A percentile compares a stretch with the other conserved stretches of the same genome.
Conservation (phyloP, 1,139 yeast genomes). For the Sugiyamaella japonica region DNA sequence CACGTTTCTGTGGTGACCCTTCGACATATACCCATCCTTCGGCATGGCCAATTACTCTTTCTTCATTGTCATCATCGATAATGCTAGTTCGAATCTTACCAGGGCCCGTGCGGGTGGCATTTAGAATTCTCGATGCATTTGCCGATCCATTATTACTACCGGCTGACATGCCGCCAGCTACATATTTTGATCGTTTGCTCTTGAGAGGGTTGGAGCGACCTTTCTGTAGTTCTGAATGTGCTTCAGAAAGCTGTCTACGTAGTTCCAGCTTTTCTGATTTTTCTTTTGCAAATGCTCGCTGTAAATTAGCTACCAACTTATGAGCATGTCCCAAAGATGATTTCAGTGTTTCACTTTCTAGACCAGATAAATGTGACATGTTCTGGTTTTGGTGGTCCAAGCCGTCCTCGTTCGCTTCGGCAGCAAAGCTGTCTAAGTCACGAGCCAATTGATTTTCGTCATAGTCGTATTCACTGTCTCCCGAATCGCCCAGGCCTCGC, state of each 20-base stretch:
- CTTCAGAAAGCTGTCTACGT: conserved; percentile 32
- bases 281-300: conserved; percentile 37
- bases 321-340: conserved; percentile 69
- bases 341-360: conserved; percentile 67
- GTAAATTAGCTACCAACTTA: conserved; percentile 39
- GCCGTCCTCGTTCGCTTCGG: conserved; percentile 4
- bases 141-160: conserved; percentile 15
- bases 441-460: conserved; percentile 28
- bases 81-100: conserved; percentile 17
- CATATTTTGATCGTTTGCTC: conserved; percentile 26
- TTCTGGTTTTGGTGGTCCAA: conserved; percentile 1
- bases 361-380: conserved; percentile 42
- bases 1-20: background rate
- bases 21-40: conserved; percentile 33
- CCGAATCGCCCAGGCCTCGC: conserved; percentile 19
- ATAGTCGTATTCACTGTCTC: conserved; percentile 35
- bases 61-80: conserved; percentile 16
- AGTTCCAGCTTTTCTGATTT: conserved; percentile 41
- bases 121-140: background rate
- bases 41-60: conserved; percentile 11
- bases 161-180: conserved; percentile 15
- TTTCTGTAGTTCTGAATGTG: conserved; percentile 15
- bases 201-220: conserved; percentile 17
- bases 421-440: conserved; percentile 8
- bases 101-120: conserved; percentile 6